Base-by-base conservation (phyloP, 805 yeast species). In the Metschnikowia santaceciliae region DNA sequence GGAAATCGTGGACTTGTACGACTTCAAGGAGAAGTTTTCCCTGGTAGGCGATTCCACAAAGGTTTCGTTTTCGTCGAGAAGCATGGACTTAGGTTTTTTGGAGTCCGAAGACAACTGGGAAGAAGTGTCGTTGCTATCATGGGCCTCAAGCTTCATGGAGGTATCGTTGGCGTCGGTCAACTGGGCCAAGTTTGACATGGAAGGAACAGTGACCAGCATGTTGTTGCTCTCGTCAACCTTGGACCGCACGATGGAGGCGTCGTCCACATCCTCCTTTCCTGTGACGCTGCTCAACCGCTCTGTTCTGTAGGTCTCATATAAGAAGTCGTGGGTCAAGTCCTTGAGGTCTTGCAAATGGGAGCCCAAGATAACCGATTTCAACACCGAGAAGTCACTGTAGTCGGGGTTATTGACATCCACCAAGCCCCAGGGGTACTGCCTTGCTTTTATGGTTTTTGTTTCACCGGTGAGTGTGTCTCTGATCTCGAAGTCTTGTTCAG, bases 261-360 rank as follows among this genome's bases (percentile, higher is more conserved):
- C 54, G 36, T 67, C 67, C 38, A 65, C 71, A 22, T 58, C 63
- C 14, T 57, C 58, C 20, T 65, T 60, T 42, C 80, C 83, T 3
- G 83, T 71, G 48, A 81, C 86, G 55, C 74, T 72, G 50, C 88
- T 81, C 59, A 88, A 74, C 60, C 86, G 78, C 63, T 86, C 91
- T 19, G 94, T 84, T 70, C 96, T 80, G 65, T 86, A 87, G 51
- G 84, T 82, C 63, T 87, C 95, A 67, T 87, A 87, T 49, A 87
- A 69, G 67, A 82, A 75, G 59, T 83, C 88, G 60, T 86, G 90
- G 30, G 95, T 88, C 52, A 86, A 74, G 61, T 88, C 95, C 69
- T 87, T 86, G 62, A 87, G 80, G 61, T 87, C 94, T 64, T 83
- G 86, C 57, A 88, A 72, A 64, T 89, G 96, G n/a, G 91, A 80